Percentiles rank a stretch among this genome's conserved stretches.
phyloP scores from a whole-genome alignment of 768 basidiomycete species.

The Amanita rubescens region DNA sequence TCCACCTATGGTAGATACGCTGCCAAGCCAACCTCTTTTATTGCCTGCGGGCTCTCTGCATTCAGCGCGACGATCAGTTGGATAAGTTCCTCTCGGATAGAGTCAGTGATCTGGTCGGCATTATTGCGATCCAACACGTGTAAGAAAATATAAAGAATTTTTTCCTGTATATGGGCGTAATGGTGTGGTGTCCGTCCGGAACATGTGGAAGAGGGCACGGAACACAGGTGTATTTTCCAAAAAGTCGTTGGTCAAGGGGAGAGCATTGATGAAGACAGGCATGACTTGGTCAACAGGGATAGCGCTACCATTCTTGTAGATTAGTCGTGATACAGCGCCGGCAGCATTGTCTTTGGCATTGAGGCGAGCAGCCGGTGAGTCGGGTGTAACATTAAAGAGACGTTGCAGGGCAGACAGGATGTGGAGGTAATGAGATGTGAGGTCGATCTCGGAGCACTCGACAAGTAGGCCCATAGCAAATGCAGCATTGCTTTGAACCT shows the following conservation, averaged over 20 bases:
- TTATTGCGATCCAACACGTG: slow-evolving; percentile 72
- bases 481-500: slow-evolving; percentile 94
- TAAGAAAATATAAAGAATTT: slow-evolving; percentile 70
- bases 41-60: slow-evolving; percentile 65
- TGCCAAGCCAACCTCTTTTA: slow-evolving; percentile 72
- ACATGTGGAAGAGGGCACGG: slow-evolving; percentile 82
- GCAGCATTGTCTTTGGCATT: slow-evolving; percentile 97
- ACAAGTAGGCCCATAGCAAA: slow-evolving; percentile 91
- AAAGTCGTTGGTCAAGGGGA: slow-evolving; percentile 84
- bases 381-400: slow-evolving; percentile 62
- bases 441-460: slow-evolving; percentile 76
- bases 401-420: slow-evolving; percentile 77
- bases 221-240: slow-evolving; percentile 90
- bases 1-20: slow-evolving; percentile 38
- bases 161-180: slow-evolving; percentile 74
- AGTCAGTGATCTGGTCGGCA: slow-evolving; percentile 74
- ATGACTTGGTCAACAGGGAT: slow-evolving; percentile 90
- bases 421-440: slow-evolving; percentile 71
- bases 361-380: slow-evolving; percentile 55
- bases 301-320: slow-evolving; percentile 68
- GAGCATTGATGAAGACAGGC: slow-evolving; percentile 70
- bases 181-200: slow-evolving; percentile 63
- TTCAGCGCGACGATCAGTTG: slow-evolving; percentile 67
- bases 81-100: slow-evolving; percentile 70
- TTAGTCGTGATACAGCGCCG: slow-evolving; percentile 85